Percentiles rank a stretch among this genome's conserved stretches.
Evolutionary conservation across 2,329 filamentous ascomycete genomes (phyloP).

Genomic region (Rhytidhysteron rufulum): DNA sequence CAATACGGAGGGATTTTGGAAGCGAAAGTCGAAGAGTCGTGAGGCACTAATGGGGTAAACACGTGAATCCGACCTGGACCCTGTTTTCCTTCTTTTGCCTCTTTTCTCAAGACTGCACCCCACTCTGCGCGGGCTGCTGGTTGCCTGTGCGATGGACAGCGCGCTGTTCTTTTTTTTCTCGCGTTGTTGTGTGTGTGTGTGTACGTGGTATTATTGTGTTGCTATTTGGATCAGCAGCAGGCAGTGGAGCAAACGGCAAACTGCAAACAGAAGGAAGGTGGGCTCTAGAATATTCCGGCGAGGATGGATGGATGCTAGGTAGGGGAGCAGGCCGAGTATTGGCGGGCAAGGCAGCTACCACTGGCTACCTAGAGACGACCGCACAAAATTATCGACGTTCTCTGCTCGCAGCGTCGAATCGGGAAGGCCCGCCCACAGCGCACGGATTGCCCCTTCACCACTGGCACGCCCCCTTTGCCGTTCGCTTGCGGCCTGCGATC

Average conservation of each 20-base stretch:
- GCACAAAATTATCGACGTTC: too few relatives aligned
- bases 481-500: too few relatives aligned
- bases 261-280: constrained; percentile 1
- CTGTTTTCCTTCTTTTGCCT: constrained; percentile 21
- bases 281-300: neutral
- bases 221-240: too few relatives aligned
- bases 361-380: too few relatives aligned
- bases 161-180: too few relatives aligned
- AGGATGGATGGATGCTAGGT: constrained; percentile 1
- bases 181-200: too few relatives aligned
- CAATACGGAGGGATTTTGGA: constrained; percentile 33
- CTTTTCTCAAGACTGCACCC: constrained; percentile 19
- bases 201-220: too few relatives aligned
- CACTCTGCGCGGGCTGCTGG: constrained; percentile 22
- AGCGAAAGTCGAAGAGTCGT: constrained; percentile 34
- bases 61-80: constrained; percentile 33
- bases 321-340: constrained; percentile 4
- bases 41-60: constrained; percentile 31
- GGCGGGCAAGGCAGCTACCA: too few relatives aligned
- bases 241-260: constrained; percentile 3
- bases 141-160: too few relatives aligned
- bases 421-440: neutral
- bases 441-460: constrained; percentile 11
- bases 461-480: neutral
- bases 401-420: too few relatives aligned